Evolutionary conservation across 352 stramenopile species (phyloP).

Genomic region (Phytophthora crassamura): DNA sequence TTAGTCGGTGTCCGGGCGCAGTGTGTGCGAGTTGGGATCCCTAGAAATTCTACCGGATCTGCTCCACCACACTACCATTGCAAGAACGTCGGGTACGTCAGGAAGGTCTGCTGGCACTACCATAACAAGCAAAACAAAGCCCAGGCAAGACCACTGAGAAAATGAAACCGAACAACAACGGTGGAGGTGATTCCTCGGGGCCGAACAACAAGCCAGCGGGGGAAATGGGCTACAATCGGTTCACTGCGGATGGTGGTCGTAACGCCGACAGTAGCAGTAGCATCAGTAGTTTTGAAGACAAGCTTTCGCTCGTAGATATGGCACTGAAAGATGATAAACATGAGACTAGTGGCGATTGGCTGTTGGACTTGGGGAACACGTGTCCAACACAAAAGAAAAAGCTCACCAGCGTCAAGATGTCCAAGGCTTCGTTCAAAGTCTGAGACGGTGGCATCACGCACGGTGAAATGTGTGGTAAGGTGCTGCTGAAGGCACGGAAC

Average conservation of each 20-base stretch:
- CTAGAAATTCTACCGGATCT: too few relatives aligned
- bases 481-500: not conserved
- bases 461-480: not conserved
- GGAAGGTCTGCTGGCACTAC: conserved; percentile 3
- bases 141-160: not conserved
- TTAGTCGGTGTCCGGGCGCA: too few relatives aligned
- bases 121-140: conserved; percentile 1
- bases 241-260: not conserved
- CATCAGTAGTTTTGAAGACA: not conserved
- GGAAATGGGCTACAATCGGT: conserved; percentile 4
- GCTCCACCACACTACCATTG: too few relatives aligned
- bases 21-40: too few relatives aligned
- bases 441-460: not conserved
- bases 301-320: not conserved
- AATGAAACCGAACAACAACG: not conserved
- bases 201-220: not conserved
- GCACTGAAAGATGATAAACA: not conserved
- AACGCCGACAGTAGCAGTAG: conserved; percentile 1
- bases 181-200: not conserved
- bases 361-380: conserved; percentile 13
- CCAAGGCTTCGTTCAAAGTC: conserved; percentile 5
- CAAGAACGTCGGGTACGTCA: not conserved
- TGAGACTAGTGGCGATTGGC: not conserved
- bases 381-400: not conserved
- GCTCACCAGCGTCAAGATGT: conserved; percentile 6